These are phyloP conservation scores for Colletotrichum theobromicola DNA, from an alignment of 2,329 filamentous ascomycete species.

Conservation along the genomic window DNA sequence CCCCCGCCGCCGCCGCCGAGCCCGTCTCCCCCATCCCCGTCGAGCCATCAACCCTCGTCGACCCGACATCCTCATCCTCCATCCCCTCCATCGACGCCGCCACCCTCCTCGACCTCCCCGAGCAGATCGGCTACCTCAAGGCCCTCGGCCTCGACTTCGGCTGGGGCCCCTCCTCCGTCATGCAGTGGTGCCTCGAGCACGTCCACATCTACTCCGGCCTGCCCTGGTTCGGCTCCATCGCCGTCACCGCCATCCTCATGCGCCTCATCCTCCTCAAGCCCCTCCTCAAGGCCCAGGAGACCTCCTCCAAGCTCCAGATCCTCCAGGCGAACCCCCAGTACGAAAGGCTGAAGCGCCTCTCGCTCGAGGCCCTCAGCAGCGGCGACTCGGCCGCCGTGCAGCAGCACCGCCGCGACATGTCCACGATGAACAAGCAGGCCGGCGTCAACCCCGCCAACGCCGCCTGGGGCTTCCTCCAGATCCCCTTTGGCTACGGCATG, in stretches of 20 bases:
- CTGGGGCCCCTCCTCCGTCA: conserved; percentile 74
- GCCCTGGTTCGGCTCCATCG: conserved; percentile 84
- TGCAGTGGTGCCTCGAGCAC: conserved; percentile 82
- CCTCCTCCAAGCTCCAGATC: conserved; percentile 64
- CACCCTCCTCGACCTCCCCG: conserved; percentile 65
- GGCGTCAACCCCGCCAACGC: conserved; percentile 36
- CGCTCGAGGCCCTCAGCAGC: conserved; percentile 56
- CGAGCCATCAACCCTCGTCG: neutral
- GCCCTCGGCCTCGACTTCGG: conserved; percentile 87
- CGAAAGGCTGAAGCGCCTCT: conserved; percentile 35
- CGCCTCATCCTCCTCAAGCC: conserved; percentile 72
- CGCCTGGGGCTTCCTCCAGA: conserved; percentile 45
- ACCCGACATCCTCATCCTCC: conserved; percentile 11
- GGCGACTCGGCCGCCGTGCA: conserved; percentile 59
- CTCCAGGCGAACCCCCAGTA: conserved; percentile 62
- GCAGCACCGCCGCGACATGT: conserved; percentile 40
- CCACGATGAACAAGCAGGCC: conserved; percentile 42
- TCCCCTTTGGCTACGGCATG: conserved; percentile 79
- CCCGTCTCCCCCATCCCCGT: conserved; percentile 19
- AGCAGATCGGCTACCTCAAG: conserved; percentile 82
- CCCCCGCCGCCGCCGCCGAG: conserved; percentile 32
- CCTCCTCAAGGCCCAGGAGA: conserved; percentile 65
- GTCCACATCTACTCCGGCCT: conserved; percentile 77
- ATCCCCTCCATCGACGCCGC: conserved; percentile 40
- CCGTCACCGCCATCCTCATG: conserved; percentile 66